Evolutionary conservation across 805 yeast genomes (phyloP), one percentile per base, ranked within the genome.

Genomic region (Candida koratica): DNA sequence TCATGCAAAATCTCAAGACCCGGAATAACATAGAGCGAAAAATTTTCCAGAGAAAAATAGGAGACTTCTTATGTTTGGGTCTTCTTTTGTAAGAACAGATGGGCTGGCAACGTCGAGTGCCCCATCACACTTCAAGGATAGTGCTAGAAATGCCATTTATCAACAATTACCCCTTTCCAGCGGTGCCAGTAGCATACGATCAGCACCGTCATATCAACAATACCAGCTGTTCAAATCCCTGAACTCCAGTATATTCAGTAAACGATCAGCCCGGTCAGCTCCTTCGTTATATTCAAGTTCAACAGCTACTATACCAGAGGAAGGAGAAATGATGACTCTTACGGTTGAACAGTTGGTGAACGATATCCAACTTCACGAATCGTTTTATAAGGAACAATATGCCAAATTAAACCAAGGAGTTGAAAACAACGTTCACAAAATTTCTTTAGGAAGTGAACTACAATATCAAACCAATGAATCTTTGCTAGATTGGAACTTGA

Each of bases 401-500:
- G 11, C 16, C 3, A 32, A 34, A 10, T n/a, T 41, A 2, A 34
- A 43, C 13, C 39, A 33, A 15, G 43, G 41, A 18, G 29, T 18
- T 11, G 31, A 39, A 12, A 55, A 53, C 25, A 52, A 50, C 13
- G 60, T 56, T 20, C 58, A 53, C 42, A 60, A 58, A 34, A 66
- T 67, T 31, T 60, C 68, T 11, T 45, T 67, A 23, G 72, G 71
- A 3, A 55, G 65, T n/a, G 64, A 55, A 10, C 52, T 67, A 19
- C 51, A 48, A 37, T 66, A 64, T 45, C 71, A 67, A 39, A 53
- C 58, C 39, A 49, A 49, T 7, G 75, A 70, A 43, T 52, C 60
- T 12, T 51, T 73, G 10, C 59, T 73, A 9, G 78, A 72, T 47
- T 73, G 78, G 78, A 71, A 71, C 46, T 55, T 73, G 34, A 73